A percentile compares a stretch with the other conserved stretches of the same genome.
phyloP scores from a whole-genome alignment of 192 early-diverging fungal species.

The Gorgonomyces haynaldii region DNA sequence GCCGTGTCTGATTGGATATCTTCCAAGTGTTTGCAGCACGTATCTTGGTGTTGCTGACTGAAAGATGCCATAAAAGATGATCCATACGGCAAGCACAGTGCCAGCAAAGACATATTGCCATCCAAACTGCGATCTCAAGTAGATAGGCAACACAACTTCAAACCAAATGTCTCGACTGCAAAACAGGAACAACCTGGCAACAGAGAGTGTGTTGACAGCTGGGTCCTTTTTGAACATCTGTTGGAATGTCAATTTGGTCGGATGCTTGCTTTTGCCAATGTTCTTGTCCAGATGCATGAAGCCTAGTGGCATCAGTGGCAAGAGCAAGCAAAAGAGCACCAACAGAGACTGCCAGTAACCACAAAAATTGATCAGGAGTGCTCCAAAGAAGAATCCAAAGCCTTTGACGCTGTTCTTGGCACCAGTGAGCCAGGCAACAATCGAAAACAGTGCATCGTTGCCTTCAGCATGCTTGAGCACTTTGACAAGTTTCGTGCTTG shows the following conservation, averaged over 20 bases:
- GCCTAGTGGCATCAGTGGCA: slow-evolving; percentile 9
- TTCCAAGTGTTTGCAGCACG: slow-evolving; percentile 15
- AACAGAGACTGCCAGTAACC: slow-evolving; percentile 22
- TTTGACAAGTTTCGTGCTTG: slow-evolving; percentile 27
- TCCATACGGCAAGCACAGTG: slow-evolving; percentile 27
- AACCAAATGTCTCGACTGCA: slow-evolving; percentile 32
- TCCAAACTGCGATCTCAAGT: slow-evolving; percentile 15
- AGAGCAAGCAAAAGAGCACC: slow-evolving; percentile 17
- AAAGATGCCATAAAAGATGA: slow-evolving; percentile 30
- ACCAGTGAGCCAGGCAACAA: slow-evolving; percentile 35
- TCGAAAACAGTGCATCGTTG: slow-evolving; percentile 20
- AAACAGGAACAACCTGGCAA: slow-evolving; percentile 37
- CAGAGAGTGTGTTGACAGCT: slow-evolving; percentile 19
- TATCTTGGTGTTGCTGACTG: slow-evolving; percentile 27
- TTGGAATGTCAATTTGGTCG: slow-evolving; percentile 8
- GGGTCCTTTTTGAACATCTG: slow-evolving; percentile 18
- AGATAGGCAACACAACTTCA: slow-evolving; percentile 27
- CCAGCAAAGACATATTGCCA: slow-evolving; percentile 28
- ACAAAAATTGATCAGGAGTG: slow-evolving; percentile 15
- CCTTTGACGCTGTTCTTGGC: slow-evolving; percentile 39
- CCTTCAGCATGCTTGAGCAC: slow-evolving; percentile 1
- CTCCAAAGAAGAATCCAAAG: slow-evolving; percentile 32
- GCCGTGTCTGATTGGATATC: slow-evolving; percentile 11
- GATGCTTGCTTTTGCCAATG: slow-evolving; percentile 12
- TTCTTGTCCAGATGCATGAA: slow-evolving; percentile 11